Percentiles rank a stretch among this genome's conserved stretches.
phyloP scores from a whole-genome alignment of 495 filamentous ascomycete species.

The Platismatia glauca region DNA sequence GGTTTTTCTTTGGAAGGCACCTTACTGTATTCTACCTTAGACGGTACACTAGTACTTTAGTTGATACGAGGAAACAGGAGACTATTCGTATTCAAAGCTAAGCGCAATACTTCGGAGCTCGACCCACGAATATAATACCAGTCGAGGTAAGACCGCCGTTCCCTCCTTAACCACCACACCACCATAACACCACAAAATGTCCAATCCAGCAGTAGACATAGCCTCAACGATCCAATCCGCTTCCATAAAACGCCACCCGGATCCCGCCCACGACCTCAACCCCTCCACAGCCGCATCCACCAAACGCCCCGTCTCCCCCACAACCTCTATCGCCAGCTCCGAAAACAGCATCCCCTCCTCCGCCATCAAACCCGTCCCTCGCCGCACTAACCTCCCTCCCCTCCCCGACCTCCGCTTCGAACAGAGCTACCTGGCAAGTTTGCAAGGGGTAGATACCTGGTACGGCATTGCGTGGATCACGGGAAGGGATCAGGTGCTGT shows the following conservation, averaged over 20 bases:
- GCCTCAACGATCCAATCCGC: constrained; percentile 72
- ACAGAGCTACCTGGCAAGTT: constrained; percentile 87
- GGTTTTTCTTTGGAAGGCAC: too few relatives aligned
- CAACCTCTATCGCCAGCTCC: constrained; percentile 28
- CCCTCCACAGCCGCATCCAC: constrained; percentile 62
- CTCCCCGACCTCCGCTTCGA: constrained; percentile 92
- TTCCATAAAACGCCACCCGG: constrained; percentile 60
- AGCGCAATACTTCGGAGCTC: background rate
- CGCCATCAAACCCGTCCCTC: constrained; percentile 44
- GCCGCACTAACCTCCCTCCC: constrained; percentile 60
- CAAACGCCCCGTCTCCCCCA: constrained; percentile 34
- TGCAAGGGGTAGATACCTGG: constrained; percentile 66
- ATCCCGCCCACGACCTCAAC: constrained; percentile 66
- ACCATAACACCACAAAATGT: constrained; percentile 24
- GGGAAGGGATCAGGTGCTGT: constrained; percentile 74
- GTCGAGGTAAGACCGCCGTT: background rate
- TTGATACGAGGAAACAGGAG: too few relatives aligned
- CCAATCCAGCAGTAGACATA: constrained; percentile 48
- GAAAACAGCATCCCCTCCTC: constrained; percentile 47
- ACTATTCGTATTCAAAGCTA: too few relatives aligned
- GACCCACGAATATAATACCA: background rate
- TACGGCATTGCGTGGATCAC: constrained; percentile 76
- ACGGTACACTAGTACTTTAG: too few relatives aligned
- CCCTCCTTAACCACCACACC: background rate
- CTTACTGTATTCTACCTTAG: too few relatives aligned